Evolutionary conservation across 441 rosid species (phyloP).

Genomic region (Erysimum pusillum): DNA sequence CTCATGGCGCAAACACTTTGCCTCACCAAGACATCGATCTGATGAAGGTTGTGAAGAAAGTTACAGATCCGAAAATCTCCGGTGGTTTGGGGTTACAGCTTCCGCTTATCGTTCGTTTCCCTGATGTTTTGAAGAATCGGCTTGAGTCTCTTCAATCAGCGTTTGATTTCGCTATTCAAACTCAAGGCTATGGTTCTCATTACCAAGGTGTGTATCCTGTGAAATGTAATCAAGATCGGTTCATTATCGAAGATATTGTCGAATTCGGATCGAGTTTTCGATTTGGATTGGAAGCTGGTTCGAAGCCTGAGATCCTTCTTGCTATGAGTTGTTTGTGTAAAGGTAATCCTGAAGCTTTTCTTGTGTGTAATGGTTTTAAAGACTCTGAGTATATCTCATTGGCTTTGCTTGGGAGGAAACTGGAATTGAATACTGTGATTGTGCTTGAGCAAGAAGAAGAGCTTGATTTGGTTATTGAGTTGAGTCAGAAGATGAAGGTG

Average conservation of each 20-base stretch:
- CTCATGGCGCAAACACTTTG: conserved; percentile 69
- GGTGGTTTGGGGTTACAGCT: conserved; percentile 89
- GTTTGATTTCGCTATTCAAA: conserved; percentile 71
- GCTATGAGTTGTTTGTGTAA: conserved; percentile 92
- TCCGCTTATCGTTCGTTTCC: conserved; percentile 78
- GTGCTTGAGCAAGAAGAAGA: conserved; percentile 96
- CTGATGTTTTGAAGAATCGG: conserved; percentile 83
- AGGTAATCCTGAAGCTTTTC: conserved; percentile 73
- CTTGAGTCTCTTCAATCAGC: conserved; percentile 81
- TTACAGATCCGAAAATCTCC: conserved; percentile 70
- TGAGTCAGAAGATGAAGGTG: conserved; percentile 68
- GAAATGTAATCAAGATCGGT: conserved; percentile 94
- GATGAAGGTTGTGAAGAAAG: conserved; percentile 78
- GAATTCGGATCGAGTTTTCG: conserved; percentile 75
- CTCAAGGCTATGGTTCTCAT: conserved; percentile 65
- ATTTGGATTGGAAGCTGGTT: conserved; percentile 93
- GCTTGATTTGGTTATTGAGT: conserved; percentile 70
- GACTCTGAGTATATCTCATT: conserved; percentile 83
- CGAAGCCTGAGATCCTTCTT: conserved; percentile 92
- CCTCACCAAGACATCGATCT: conserved; percentile 91
- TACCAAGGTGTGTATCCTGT: conserved; percentile 97
- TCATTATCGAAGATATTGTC: conserved; percentile 86
- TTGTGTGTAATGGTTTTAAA: conserved; percentile 91
- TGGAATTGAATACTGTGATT: conserved; percentile 77
- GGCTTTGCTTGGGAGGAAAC: conserved; percentile 80